Evolutionary conservation across 139 green algal species (phyloP), one percentile per base, ranked within the genome.

Genomic region (Chloropicon primus): DNA sequence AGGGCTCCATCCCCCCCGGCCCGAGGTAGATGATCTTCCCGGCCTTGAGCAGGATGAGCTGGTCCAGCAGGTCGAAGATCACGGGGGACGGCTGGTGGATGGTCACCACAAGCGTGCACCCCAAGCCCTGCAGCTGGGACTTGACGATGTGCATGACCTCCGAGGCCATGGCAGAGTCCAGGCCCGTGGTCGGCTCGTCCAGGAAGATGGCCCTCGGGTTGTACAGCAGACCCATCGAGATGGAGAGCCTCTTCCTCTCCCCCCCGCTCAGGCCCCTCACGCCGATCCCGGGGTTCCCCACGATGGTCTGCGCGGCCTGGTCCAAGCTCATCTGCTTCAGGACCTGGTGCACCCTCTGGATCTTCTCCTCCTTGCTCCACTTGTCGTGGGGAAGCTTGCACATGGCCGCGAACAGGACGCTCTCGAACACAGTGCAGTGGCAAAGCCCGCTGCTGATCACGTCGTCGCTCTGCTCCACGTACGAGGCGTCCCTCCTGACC

Each of bases 61-160:
- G 72, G 72, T 75, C 72, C 23, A 75, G 24, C 24, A 26, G 5
- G 5, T 75, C 72, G 72, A 75, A 75, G 72, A 75, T 75, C 72
- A 28, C 72, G 5, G 24, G 23, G 72, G 72, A 75, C 17, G 72
- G 72, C 72, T 75, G 72, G 72, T 75, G 72, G 72, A 75, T 75
- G 72, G 72, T 75, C 24, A 75, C 72, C 72, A 75, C 24, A 21
- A 75, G 24, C 17, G 72, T 75, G 72, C 72, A 26, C 17, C 72
- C 72, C 25, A 77, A 27, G 22, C 77, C 76, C 71, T 62, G 41
- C 10, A 62, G 41, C 41, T 62, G 41, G 41, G 10, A n/a, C 41
- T 62, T 62, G 10, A 62, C 41, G 41, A 62, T 62, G 41, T 62
- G 41, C 41, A 62, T 62, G 10, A 62, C 41, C 41, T 62, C 41